These are phyloP conservation scores for Penicillium sp. DNA, from an alignment of 2,329 filamentous ascomycete genomes.

Conservation along the genomic window DNA sequence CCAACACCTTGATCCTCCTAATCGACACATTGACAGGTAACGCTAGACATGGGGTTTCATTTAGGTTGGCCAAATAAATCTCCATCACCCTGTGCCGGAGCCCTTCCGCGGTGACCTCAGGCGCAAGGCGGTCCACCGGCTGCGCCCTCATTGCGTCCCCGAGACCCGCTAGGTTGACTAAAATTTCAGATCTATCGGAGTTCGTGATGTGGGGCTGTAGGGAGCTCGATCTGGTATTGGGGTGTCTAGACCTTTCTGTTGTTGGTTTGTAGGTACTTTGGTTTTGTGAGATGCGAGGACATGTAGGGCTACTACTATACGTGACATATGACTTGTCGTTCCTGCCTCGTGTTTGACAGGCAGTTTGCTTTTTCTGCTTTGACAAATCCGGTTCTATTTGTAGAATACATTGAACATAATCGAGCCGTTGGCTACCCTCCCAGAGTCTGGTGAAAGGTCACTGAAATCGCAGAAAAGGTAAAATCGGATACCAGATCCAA, in stretches of 20 bases:
- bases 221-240: neutral
- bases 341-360: constrained; percentile 4
- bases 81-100: neutral
- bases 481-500: neutral
- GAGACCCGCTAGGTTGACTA: constrained; percentile 3
- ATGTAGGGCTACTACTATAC: neutral
- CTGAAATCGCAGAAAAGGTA: neutral
- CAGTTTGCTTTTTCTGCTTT: neutral
- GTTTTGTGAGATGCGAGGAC: neutral
- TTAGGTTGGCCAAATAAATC: neutral
- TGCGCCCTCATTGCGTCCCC: constrained; percentile 8
- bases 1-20: neutral
- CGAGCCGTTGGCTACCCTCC: too few species aligned
- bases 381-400: neutral
- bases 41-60: constrained; percentile 3
- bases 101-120: neutral
- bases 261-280: neutral
- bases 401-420: neutral
- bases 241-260: neutral
- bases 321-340: constrained; percentile 1
- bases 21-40: neutral
- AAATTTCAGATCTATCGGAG: constrained; percentile 22
- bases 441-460: neutral
- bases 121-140: constrained; percentile 10
- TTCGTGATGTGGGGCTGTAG: neutral